These are phyloP conservation scores for Xylariaceae sp. DNA, from an alignment of 2,329 filamentous ascomycete genomes.

Conservation along the genomic window DNA sequence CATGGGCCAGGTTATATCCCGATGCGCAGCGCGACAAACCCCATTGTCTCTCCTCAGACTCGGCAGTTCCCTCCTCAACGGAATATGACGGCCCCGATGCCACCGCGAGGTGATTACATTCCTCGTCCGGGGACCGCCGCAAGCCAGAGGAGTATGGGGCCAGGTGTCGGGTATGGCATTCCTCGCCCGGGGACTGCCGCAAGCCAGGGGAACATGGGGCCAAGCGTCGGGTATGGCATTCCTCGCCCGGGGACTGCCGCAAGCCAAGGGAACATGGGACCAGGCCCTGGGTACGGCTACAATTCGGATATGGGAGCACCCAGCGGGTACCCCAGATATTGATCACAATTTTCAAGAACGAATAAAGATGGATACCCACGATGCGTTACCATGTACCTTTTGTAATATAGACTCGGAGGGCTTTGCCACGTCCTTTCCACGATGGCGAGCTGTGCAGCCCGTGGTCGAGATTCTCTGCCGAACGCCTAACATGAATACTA, in stretches of 20 bases:
- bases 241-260: slow-evolving; percentile 21
- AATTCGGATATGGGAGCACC: slow-evolving; percentile 18
- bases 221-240: slow-evolving; percentile 20
- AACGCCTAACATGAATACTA: no score
- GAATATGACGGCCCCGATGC: slow-evolving; percentile 38
- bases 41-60: slow-evolving; percentile 24
- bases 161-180: slow-evolving; percentile 20
- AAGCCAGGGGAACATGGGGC: slow-evolving; percentile 16
- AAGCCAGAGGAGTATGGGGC: slow-evolving; percentile 16
- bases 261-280: slow-evolving; percentile 16
- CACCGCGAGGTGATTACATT: slow-evolving; percentile 22
- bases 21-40: slow-evolving; percentile 33
- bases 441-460: no score
- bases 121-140: slow-evolving; percentile 21
- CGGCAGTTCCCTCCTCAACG: slow-evolving; percentile 32
- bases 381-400: no score
- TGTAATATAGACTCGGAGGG: no score
- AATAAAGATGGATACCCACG: no score
- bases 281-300: slow-evolving; percentile 24
- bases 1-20: slow-evolving; percentile 21
- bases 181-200: slow-evolving; percentile 21
- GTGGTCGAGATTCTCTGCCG: no score
- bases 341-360: no score
- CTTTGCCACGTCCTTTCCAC: no score
- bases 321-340: slow-evolving; percentile 18